These are phyloP conservation scores for Candida glucosophila DNA, from an alignment of 1,139 yeast species.

Conservation along the genomic window DNA sequence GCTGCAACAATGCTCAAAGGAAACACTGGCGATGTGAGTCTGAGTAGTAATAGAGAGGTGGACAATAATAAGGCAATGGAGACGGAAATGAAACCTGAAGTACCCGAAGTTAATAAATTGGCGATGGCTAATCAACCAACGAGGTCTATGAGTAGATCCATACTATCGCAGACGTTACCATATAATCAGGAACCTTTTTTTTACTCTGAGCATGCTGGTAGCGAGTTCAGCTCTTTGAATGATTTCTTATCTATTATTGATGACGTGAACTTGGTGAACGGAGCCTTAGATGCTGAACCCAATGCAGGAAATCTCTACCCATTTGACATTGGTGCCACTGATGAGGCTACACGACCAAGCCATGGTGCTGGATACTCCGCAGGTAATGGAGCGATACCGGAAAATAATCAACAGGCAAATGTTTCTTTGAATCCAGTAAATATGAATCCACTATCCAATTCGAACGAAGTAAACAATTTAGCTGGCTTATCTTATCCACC, in stretches of 20 bases:
- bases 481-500: background rate
- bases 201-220: constrained; percentile 86
- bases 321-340: constrained; percentile 13
- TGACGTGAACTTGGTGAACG: constrained; percentile 61
- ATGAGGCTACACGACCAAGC: no score
- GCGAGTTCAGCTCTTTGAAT: constrained; percentile 83
- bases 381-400: constrained; percentile 3
- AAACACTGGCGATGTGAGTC: no score
- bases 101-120: constrained; percentile 1
- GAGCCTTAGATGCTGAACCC: constrained; percentile 31
- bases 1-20: constrained; percentile 19
- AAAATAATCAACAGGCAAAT: constrained; percentile 1
- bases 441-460: no score
- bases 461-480: no score
- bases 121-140: constrained; percentile 5
- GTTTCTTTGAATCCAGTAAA: background rate
- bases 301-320: constrained; percentile 17
- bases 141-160: constrained; percentile 17
- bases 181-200: constrained; percentile 68
- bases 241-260: constrained; percentile 88
- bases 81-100: constrained; percentile 1
- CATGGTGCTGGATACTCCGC: no score
- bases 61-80: no score
- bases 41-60: background rate
- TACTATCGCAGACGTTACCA: constrained; percentile 35